Base-by-base conservation (phyloP, 169 alveolate species). In the Theileria parva region DNA sequence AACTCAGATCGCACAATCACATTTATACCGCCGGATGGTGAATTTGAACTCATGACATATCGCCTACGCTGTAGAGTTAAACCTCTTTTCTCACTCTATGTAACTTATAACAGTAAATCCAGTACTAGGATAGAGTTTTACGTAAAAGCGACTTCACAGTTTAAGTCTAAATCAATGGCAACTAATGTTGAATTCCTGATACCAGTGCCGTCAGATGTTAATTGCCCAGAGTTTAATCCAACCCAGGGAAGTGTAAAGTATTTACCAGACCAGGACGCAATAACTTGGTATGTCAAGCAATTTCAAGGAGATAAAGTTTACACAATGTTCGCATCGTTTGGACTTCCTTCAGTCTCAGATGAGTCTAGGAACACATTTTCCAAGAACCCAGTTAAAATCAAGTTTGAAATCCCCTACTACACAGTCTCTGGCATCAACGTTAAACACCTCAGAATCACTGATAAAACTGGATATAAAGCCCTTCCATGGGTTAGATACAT, bases 21-120 rank as follows among this genome's bases (percentile, higher is more conserved):
- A 66, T 98, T 98, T 91, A 96, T 97, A 32, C 99, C 99, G 8
- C 99, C 99, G 17, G 99, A 98, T 88, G 99, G 99, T 13, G 99
- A 96, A 85, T 98, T 97, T 88, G 99, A 97, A 87, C 94, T 98
- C 34, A 97, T 98, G 99, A 94, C 98, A 19, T 98, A 98, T 86
- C 94, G 99, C 68, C 93, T 98, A 28, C 97, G 96, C 91, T 94
- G 95, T 27, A 94, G 91, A 59, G 97, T 98, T 19, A 98, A 98
- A 81, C 99, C 99, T 15, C 92, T 98, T 44, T 96, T 98, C 51
- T 95, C 98, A 96, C 97, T 97, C 50, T 99, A 97, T 84, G 95
- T 95, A 55, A 91, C 92, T 63, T 95, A 97, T 44, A 97, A 96
- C 74, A 91, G 96, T 79, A 88, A 92, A 68, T 93, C 97, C 23